Base-by-base conservation (phyloP, 1,139 yeast species). In the Hansenula anomala region DNA sequence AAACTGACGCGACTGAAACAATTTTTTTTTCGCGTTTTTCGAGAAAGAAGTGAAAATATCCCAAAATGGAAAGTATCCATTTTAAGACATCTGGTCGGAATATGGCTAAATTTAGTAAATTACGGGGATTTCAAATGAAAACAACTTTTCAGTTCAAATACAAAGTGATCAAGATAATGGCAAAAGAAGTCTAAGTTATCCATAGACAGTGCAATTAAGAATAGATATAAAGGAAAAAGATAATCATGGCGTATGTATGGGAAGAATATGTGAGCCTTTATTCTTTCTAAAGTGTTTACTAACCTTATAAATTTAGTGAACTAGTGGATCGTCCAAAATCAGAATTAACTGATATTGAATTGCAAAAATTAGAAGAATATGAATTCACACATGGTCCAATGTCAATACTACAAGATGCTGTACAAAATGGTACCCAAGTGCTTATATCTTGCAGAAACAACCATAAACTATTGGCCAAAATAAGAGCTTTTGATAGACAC, bases 401-500 rank as follows among this genome's bases (percentile, higher is more conserved):
- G 73, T 80, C 95, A 4, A 71, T 92, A 27, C 72, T 92, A 20
- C 87, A 88, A 51, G 78, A 80, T 38, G 90, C 97, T 0, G 84
- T 88, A 31, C 74, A 80, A 48, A 74, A 79, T 45, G 80, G 78
- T 42, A 73, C 83, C 3, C 89, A 90, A 22, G 87, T 94, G 5
- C 77, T 92, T 41, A 86, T 92, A 50, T 87, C 96, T 22, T 78
- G 96, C 47, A 75, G 99, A 55, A 92, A 92, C 60, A 90, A 90
- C 61, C 96, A 89, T 57, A 92, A 92, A 61, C 71, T 92, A 34
- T 74, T 92, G 23, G 97, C 92, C 2, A 78, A 86, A 49, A 94
- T 92, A 36, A 85, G 86, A 57, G 97, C 97, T 0, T 94, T 89
- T 59, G 99, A 92, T 59, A 80, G 97, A 55, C 99, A 92, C 61